phyloP scores from a whole-genome alignment of 495 filamentous ascomycete genomes.

The Penicillium alfredii region DNA sequence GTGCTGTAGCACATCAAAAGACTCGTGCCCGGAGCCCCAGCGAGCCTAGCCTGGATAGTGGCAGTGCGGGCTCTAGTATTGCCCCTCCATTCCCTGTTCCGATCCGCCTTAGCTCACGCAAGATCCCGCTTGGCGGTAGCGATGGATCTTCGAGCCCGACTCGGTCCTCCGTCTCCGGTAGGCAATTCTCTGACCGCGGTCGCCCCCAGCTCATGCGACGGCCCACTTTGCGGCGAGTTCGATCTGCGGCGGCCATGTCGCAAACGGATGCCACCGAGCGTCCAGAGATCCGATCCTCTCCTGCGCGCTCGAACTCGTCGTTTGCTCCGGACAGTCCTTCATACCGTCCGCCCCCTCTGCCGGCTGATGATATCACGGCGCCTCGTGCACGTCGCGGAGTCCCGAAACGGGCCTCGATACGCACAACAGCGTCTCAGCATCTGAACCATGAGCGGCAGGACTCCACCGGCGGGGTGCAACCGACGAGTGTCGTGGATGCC shows the following conservation, averaged over 20 bases:
- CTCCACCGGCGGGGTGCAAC: slow-evolving; percentile 59
- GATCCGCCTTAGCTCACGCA: slow-evolving; percentile 78
- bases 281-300: slow-evolving; percentile 56
- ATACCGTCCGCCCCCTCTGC: slow-evolving; percentile 59
- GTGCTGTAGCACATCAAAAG: slow-evolving; percentile 61
- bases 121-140: slow-evolving; percentile 61
- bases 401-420: slow-evolving; percentile 19
- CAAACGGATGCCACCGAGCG: slow-evolving; percentile 37
- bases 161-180: slow-evolving; percentile 43
- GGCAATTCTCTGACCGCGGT: slow-evolving; percentile 37
- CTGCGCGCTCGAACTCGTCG: slow-evolving; percentile 58
- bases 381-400: slow-evolving; percentile 30
- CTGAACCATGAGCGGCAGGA: slow-evolving; percentile 32
- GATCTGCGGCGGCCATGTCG: slow-evolving; percentile 70
- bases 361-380: slow-evolving; percentile 63
- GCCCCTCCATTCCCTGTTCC: slow-evolving; percentile 86
- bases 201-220: slow-evolving; percentile 29
- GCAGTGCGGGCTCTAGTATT: slow-evolving; percentile 39
- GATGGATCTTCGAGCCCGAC: slow-evolving; percentile 79
- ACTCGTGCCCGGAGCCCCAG: slow-evolving; percentile 69
- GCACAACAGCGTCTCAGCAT: slow-evolving; percentile 15
- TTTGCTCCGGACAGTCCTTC: slow-evolving; percentile 61
- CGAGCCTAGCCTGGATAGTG: slow-evolving; percentile 52
- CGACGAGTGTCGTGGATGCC: slow-evolving; percentile 87
- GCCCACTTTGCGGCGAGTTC: slow-evolving; percentile 65